A percentile compares a stretch with the other conserved stretches of the same genome.
phyloP scores from a whole-genome alignment of 371 early-diverging fungal genomes.

The Zopfochytrium polystomum region DNA sequence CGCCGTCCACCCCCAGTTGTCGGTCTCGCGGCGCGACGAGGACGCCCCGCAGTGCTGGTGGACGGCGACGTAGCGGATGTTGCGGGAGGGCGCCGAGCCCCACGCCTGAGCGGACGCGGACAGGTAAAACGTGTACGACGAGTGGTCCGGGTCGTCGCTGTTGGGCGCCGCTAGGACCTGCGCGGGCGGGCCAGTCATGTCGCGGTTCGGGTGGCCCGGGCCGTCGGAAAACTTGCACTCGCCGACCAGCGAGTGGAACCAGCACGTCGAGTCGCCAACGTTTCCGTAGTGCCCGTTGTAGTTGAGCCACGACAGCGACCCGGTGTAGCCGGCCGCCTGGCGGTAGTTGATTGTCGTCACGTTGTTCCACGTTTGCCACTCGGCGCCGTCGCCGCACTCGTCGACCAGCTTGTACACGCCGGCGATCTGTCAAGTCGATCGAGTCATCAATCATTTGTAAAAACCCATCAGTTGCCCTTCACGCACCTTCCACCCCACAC shows the following conservation, averaged over 20 bases:
- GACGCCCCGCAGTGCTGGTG: conserved; percentile 12
- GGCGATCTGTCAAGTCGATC: too few species aligned
- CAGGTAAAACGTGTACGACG: conserved; percentile 7
- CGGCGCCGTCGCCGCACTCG: conserved; percentile 15
- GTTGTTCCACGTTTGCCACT: conserved; percentile 21
- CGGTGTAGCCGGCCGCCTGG: conserved; percentile 10
- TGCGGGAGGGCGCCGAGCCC: not conserved
- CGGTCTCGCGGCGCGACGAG: not conserved
- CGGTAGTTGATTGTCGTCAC: conserved; percentile 13
- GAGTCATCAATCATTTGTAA: too few species aligned
- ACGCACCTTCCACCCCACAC: too few species aligned
- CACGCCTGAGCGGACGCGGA: conserved; percentile 1
- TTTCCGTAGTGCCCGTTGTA: conserved; percentile 17
- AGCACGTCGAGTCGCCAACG: conserved; percentile 7
- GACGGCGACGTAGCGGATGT: conserved; percentile 11
- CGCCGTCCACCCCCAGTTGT: conserved; percentile 24
- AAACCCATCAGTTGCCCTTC: too few species aligned
- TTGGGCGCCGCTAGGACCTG: conserved; percentile 9
- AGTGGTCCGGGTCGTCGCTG: conserved; percentile 2
- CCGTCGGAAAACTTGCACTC: conserved; percentile 15
- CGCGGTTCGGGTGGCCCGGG: conserved; percentile 12
- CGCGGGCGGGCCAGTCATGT: conserved; percentile 2
- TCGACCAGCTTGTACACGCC: conserved; percentile 19
- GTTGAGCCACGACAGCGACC: conserved; percentile 13
- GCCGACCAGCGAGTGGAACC: conserved; percentile 7